Conservation (phyloP, 2,329 filamentous ascomycete genomes). For the Cryphonectria naterciae region DNA sequence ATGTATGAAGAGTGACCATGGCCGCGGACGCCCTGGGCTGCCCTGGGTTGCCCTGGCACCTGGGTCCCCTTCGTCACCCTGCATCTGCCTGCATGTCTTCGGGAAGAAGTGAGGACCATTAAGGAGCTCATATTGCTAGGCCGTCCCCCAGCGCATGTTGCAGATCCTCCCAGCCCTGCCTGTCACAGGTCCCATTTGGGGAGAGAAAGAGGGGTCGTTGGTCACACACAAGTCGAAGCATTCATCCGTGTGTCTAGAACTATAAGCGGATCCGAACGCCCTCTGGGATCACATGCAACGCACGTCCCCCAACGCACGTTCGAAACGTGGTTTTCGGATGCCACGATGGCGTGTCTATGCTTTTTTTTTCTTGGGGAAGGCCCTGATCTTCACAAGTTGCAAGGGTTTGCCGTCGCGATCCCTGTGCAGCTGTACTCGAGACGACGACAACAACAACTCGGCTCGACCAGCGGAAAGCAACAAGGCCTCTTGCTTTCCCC, state of each 20-base stretch:
- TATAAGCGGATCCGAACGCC: constrained; percentile 1
- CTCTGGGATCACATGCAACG: background rate
- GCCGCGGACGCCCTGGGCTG: background rate
- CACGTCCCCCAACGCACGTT: background rate
- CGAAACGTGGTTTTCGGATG: background rate
- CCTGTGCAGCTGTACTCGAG: background rate
- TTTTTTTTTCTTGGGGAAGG: background rate
- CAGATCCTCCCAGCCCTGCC: constrained; percentile 4
- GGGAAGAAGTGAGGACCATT: background rate
- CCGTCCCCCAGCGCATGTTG: background rate
- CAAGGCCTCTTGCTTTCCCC: background rate
- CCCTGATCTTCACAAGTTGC: background rate
- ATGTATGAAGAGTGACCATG: background rate
- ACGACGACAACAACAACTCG: background rate
- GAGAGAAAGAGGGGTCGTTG: background rate
- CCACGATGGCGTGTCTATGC: background rate
- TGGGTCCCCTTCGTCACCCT: background rate
- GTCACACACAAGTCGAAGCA: background rate
- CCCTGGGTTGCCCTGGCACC: background rate
- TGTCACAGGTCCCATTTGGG: background rate
- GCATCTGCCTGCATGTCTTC: background rate
- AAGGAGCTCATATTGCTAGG: background rate
- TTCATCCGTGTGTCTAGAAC: background rate
- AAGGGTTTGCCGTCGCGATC: background rate
- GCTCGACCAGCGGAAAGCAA: background rate